Evolutionary conservation across 768 basidiomycete genomes (phyloP), one percentile per base, ranked within the genome.

Genomic region (Boletus subcaerulescens): DNA sequence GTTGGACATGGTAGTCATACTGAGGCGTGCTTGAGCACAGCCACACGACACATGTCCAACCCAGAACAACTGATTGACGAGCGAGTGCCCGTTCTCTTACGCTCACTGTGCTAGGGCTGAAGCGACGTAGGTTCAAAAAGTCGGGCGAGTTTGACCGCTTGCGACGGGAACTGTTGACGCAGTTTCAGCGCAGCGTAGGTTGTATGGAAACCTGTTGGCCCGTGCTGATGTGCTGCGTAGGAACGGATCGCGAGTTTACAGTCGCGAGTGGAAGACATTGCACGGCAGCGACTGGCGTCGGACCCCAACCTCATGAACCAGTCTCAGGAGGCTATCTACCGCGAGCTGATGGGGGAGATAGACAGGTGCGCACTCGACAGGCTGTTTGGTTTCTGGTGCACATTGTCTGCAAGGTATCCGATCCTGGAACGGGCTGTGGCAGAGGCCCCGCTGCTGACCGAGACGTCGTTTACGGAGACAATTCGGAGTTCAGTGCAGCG

Each of bases 111-210:
- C 45, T 38, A 14, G 15, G 22, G 14, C 47, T 57, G 51, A 56
- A 57, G 33, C n/a, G 17, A 38, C 33, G 32, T 42, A 90, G 88
- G 61, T 90, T 89, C 74, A 89, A 90, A 70, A 85, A 84, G 62
- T 87, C 86, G 12, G 88, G 87, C 29, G 86, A 90, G 71, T 89
- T 89, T 60, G 87, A 90, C 60, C 81, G 84, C 22, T 65, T 89
- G 57, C 78, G 88, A 46, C 79, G 81, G 47, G 83, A 89, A 68
- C 72, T 91, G 22, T 67, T 89, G 36, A 63, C 76, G 7, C 75
- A 84, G 62, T 87, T 88, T 67, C 80, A 82, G 60, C 77, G 74
- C 60, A 79, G 83, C 62, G 87, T 88, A 29, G 6, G 26, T 29
- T 9, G 1, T 9, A 29, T 29, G 8, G 26, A 9, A 29, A 3